These are phyloP conservation scores for Yamadazyma oceani DNA, from an alignment of 1,139 yeast genomes.

Conservation along the genomic window DNA sequence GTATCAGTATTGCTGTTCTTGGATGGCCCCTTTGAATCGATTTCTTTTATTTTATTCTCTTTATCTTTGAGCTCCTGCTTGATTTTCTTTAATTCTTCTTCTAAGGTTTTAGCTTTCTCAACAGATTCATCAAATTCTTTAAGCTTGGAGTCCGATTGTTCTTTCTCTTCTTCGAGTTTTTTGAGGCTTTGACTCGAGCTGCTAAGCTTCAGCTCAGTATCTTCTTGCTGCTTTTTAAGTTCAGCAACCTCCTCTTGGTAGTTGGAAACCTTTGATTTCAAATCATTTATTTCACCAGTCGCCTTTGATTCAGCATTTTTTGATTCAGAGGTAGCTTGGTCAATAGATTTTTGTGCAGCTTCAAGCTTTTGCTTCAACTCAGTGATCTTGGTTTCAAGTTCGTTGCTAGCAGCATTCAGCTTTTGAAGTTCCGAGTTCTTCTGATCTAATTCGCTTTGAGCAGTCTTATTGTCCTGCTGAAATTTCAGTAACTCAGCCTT, in stretches of 20 bases:
- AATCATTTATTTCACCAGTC: neutral
- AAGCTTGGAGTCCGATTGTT: neutral
- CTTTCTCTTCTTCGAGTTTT: neutral
- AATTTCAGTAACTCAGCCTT: neutral
- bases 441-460: conserved; percentile 9
- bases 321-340: conserved; percentile 21
- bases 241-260: neutral
- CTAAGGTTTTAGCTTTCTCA: conserved; percentile 4
- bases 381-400: conserved; percentile 18
- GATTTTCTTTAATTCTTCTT: conserved; percentile 1
- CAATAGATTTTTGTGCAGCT: conserved; percentile 6
- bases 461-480: neutral
- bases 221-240: conserved; percentile 4
- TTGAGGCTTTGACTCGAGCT: neutral
- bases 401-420: conserved; percentile 27
- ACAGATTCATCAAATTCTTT: conserved; percentile 4
- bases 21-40: conserved; percentile 16
- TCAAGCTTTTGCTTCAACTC: conserved; percentile 13
- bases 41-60: conserved; percentile 9
- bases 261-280: neutral
- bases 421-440: conserved; percentile 3
- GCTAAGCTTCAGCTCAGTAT: neutral
- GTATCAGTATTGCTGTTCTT: conserved; percentile 11
- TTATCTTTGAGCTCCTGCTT: conserved; percentile 4
- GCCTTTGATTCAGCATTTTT: conserved; percentile 3